Percentiles rank a stretch among this genome's conserved stretches.
Evolutionary conservation across 768 basidiomycete species (phyloP).

Genomic region (Trametes coccinea): DNA sequence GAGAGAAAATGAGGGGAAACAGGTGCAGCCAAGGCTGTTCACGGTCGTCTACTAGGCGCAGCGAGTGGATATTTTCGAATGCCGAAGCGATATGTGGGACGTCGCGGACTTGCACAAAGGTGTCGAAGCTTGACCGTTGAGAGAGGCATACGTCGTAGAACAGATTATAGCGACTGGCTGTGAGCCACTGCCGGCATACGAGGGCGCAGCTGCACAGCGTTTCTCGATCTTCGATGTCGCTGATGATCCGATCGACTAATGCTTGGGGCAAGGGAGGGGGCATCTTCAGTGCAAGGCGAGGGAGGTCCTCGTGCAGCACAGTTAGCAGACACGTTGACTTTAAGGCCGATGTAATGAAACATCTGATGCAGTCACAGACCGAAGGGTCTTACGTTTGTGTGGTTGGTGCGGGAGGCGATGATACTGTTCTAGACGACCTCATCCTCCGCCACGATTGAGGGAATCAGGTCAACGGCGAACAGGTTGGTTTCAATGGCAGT

Average conservation of each 20-base stretch:
- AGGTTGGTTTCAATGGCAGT: too few relatives aligned
- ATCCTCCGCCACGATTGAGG: too few relatives aligned
- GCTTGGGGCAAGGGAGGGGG: neutral
- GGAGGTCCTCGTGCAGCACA: neutral
- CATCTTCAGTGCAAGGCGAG: neutral
- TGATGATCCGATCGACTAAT: constrained; percentile 4
- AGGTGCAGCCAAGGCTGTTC: constrained; percentile 15
- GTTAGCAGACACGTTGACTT: neutral
- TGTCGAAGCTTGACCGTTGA: constrained; percentile 4
- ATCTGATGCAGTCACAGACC: too few relatives aligned
- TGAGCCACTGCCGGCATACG: constrained; percentile 10
- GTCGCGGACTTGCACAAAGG: constrained; percentile 1
- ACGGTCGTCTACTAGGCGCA: constrained; percentile 10
- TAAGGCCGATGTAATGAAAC: too few relatives aligned
- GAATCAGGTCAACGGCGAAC: too few relatives aligned
- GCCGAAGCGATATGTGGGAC: constrained; percentile 1
- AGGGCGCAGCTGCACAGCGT: constrained; percentile 19
- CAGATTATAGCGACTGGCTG: constrained; percentile 14
- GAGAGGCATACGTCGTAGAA: constrained; percentile 5
- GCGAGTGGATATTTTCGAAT: constrained; percentile 1
- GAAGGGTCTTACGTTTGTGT: too few relatives aligned
- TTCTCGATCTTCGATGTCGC: constrained; percentile 5
- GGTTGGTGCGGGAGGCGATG: too few relatives aligned
- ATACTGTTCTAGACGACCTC: too few relatives aligned
- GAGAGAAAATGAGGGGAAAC: constrained; percentile 1